phyloP scores from a whole-genome alignment of 495 filamentous ascomycete genomes.

The Penicillium nucicola region DNA sequence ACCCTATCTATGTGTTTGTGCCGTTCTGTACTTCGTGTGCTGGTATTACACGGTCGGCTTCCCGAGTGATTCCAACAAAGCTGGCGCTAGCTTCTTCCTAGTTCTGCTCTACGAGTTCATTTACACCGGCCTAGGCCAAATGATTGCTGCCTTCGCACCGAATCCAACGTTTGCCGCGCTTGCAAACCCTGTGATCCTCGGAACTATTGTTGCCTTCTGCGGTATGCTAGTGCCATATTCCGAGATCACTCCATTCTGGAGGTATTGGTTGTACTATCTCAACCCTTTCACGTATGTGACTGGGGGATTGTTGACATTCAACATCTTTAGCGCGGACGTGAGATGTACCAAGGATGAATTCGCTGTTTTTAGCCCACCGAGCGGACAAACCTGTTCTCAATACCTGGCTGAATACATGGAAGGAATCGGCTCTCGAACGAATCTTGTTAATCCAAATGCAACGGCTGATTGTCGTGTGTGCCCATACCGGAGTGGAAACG shows the following conservation, averaged over 20 bases:
- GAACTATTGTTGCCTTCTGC: slow-evolving; percentile 56
- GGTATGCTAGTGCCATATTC: slow-evolving; percentile 39
- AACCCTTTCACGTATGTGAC: slow-evolving; percentile 71
- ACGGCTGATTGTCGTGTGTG: slow-evolving; percentile 60
- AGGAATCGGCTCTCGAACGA: slow-evolving; percentile 43
- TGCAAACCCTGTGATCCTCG: slow-evolving; percentile 54
- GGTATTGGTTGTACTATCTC: slow-evolving; percentile 75
- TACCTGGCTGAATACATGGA: slow-evolving; percentile 54
- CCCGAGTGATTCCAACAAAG: slow-evolving; percentile 37
- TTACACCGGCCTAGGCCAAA: slow-evolving; percentile 58
- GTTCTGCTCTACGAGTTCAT: slow-evolving; percentile 53
- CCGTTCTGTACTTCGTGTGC: slow-evolving; percentile 48
- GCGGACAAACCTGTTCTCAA: slow-evolving; percentile 49
- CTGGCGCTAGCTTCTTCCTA: slow-evolving; percentile 55
- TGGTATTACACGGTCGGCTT: slow-evolving; percentile 50
- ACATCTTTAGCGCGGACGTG: slow-evolving; percentile 53
- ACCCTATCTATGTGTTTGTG: slow-evolving; percentile 50
- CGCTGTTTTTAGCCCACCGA: slow-evolving; percentile 52
- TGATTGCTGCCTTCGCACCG: slow-evolving; percentile 57
- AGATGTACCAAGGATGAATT: slow-evolving; percentile 57
- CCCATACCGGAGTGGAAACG: slow-evolving; percentile 34
- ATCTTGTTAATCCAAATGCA: slow-evolving; percentile 51
- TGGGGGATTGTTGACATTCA: slow-evolving; percentile 54
- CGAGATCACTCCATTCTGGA: slow-evolving; percentile 56
- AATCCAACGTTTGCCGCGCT: slow-evolving; percentile 53